These are phyloP conservation scores for Vigna unguiculata DNA, from an alignment of 306 rosid species.

Conservation along the genomic window DNA sequence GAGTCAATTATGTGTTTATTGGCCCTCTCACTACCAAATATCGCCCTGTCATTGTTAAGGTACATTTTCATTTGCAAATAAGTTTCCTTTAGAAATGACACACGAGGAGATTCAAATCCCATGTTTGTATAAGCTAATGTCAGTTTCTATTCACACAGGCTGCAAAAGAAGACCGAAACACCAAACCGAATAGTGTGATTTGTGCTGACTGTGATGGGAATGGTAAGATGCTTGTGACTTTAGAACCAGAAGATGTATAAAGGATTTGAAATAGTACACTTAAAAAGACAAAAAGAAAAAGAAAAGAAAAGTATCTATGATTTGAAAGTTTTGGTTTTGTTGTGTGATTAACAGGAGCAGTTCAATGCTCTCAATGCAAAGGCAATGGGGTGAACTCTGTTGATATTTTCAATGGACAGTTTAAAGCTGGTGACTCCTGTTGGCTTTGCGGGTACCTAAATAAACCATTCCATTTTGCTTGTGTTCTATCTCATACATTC, in stretches of 20 bases:
- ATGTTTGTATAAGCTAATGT: background rate
- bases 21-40: slow-evolving; percentile 40
- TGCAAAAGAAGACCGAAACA: slow-evolving; percentile 49
- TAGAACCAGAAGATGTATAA: background rate
- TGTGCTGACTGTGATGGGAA: slow-evolving; percentile 87
- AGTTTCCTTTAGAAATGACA: too few species aligned
- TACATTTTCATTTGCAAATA: slow-evolving; percentile 32
- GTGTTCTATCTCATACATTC: slow-evolving; percentile 6
- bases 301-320: background rate
- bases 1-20: slow-evolving; percentile 38
- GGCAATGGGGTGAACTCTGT: slow-evolving; percentile 62
- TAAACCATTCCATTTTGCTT: background rate
- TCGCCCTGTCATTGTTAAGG: slow-evolving; percentile 56
- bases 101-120: too few species aligned
- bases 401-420: slow-evolving; percentile 59
- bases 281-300: background rate
- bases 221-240: slow-evolving; percentile 53
- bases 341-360: slow-evolving; percentile 55
- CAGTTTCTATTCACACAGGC: slow-evolving; percentile 51
- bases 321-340: slow-evolving; percentile 1
- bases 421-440: slow-evolving; percentile 62
- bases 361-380: slow-evolving; percentile 65
- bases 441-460: slow-evolving; percentile 65
- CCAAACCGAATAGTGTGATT: slow-evolving; percentile 75
- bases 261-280: background rate